Percentiles rank a stretch among this genome's conserved stretches.
Evolutionary conservation across 768 basidiomycete species (phyloP).

Genomic region (Pleurotus djamor): DNA sequence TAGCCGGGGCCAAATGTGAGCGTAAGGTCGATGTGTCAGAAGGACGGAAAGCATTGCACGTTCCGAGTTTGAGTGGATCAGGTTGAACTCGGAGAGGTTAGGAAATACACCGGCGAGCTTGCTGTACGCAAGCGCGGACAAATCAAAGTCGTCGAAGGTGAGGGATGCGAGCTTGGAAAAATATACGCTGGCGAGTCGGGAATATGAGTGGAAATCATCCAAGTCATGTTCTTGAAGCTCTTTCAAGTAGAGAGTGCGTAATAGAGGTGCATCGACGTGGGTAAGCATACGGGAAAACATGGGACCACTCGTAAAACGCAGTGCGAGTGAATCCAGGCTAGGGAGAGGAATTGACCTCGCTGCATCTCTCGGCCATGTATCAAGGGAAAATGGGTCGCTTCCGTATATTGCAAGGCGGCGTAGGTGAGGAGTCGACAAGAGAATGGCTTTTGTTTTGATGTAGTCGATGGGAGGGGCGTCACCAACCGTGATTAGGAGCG

Average conservation of each 20-base stretch:
- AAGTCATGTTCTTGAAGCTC: conserved; percentile 39
- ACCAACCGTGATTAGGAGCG: conserved; percentile 45
- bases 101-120: conserved; percentile 30
- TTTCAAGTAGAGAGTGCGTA: conserved; percentile 40
- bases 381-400: conserved; percentile 27
- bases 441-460: conserved; percentile 27
- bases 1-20: not conserved
- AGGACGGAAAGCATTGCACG: conserved; percentile 23
- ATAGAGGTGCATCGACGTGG: conserved; percentile 31
- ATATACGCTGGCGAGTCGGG: conserved; percentile 2
- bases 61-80: conserved; percentile 16
- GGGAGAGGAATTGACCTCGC: conserved; percentile 26
- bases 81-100: conserved; percentile 26
- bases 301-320: conserved; percentile 32
- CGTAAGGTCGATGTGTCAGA: conserved; percentile 8
- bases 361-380: conserved; percentile 20
- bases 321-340: conserved; percentile 34
- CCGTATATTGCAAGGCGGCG: conserved; percentile 42
- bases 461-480: conserved; percentile 30
- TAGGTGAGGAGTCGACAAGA: conserved; percentile 30
- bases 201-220: conserved; percentile 26
- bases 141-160: conserved; percentile 38
- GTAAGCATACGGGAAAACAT: conserved; percentile 36
- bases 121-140: conserved; percentile 25
- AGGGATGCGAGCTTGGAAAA: conserved; percentile 34